Base-by-base conservation (phyloP, 148 eudicot species). In the Hydrangea macrophylla region DNA sequence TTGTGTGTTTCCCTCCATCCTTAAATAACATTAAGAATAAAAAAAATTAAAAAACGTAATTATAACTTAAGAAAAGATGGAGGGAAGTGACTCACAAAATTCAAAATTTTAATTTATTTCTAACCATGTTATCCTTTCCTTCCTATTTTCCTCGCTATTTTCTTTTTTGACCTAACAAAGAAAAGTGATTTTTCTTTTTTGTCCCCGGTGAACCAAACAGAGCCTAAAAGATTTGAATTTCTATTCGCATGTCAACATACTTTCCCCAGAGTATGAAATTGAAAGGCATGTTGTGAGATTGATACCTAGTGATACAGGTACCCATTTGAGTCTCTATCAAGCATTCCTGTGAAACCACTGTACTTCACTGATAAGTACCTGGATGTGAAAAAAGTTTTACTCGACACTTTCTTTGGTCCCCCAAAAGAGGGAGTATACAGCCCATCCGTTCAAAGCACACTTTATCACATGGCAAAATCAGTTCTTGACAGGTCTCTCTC, bases 401-500 rank as follows among this genome's bases (percentile, higher is more conserved):
- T 81, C 17, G 80, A 84, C 35, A 89, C 92, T 27, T 94, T 94
- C 84, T 94, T 90, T 73, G 99, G 99, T 61, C 82, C 91, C 68
- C 84, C 97, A 18, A 80, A 78, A 58, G 84, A 78, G 62, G 98
- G 99, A 25, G 91, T 91, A 4, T 90, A 91, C 81, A 94, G 99
- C 76, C 93, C 99, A 64, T 94, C 99, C 68, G 97, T 94, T 55
- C 99, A 94, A 68, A 83, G 90, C 74, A 94, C 99, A 25, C 97
- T 94, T 7, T 91, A 85, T 86, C 78, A 83, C 67, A 91, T 94
- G 86, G 99, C 83, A 25, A 83, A 83, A 74, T 96, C 85, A 66
- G 88, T 91, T 75, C 97, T 94, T 76, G 83, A 70, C 70, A 87
- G 89, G 99, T 91, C 54, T 56, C 55, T 76, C 65, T 72, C 71